Conservation (phyloP, 2,329 filamentous ascomycete genomes). For the Fusarium sp. region DNA sequence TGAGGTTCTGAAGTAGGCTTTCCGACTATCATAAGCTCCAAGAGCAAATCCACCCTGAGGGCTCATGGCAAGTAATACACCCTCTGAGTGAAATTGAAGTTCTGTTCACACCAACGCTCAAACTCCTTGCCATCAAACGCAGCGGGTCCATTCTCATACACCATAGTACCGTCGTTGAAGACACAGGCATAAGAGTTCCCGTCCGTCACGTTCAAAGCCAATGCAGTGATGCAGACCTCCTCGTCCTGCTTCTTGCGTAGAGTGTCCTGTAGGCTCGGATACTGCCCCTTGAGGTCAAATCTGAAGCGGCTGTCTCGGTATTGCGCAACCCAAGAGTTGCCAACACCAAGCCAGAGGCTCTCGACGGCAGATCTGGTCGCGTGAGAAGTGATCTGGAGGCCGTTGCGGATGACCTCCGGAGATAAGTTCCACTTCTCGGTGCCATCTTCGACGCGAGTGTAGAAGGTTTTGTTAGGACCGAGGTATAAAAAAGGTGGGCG, state of each 20-base stretch:
- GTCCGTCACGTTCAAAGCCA: conserved; percentile 35
- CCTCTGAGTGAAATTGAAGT: conserved; percentile 19
- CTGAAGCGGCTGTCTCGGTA: conserved; percentile 33
- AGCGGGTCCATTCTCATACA: conserved; percentile 15
- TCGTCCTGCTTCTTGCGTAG: conserved; percentile 9
- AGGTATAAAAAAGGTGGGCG: conserved; percentile 40
- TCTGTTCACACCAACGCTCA: conserved; percentile 36
- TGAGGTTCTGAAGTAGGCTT: conserved; percentile 11
- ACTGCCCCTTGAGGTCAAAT: conserved; percentile 35
- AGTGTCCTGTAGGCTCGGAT: conserved; percentile 7
- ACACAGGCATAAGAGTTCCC: conserved; percentile 27
- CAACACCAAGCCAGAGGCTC: conserved; percentile 40
- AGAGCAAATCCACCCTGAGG: background rate
- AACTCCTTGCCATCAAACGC: conserved; percentile 24
- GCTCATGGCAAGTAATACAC: background rate
- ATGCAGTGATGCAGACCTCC: conserved; percentile 15
- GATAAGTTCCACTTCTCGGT: conserved; percentile 37
- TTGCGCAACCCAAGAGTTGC: conserved; percentile 40
- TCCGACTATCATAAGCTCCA: background rate
- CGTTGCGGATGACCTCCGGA: background rate
- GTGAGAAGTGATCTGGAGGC: conserved; percentile 17
- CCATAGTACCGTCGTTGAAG: conserved; percentile 28
- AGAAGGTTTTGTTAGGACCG: conserved; percentile 33
- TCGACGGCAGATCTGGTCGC: conserved; percentile 17
- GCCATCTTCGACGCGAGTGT: conserved; percentile 31